phyloP scores from a whole-genome alignment of 768 basidiomycete genomes.

The Tricholoma terreum region DNA sequence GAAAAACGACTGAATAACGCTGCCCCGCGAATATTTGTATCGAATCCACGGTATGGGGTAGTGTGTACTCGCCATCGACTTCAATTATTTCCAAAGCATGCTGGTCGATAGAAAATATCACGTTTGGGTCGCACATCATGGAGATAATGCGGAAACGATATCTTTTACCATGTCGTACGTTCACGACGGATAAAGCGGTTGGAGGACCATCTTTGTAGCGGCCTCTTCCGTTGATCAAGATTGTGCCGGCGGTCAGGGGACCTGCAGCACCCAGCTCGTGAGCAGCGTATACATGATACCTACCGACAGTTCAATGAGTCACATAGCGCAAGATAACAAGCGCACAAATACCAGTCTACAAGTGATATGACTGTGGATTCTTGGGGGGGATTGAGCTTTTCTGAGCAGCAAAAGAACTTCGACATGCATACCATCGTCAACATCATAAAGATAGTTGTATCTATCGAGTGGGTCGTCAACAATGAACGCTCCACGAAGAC shows the following conservation, averaged over 20 bases:
- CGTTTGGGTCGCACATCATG: constrained; percentile 32
- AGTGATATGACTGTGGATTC: constrained; percentile 41
- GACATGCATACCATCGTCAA: constrained; percentile 9
- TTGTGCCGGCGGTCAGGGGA: constrained; percentile 9
- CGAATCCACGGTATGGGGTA: constrained; percentile 41
- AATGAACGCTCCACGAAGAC: constrained; percentile 35
- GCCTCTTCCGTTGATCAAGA: constrained; percentile 38
- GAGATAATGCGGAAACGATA: constrained; percentile 39
- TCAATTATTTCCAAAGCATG: constrained; percentile 52
- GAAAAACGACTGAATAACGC: constrained; percentile 37
- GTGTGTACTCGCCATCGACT: constrained; percentile 41
- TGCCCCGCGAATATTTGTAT: constrained; percentile 43
- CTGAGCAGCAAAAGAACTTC: background rate
- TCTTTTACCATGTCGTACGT: constrained; percentile 30
- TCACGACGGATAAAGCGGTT: constrained; percentile 30
- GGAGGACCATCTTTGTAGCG: constrained; percentile 26
- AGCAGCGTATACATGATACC: background rate
- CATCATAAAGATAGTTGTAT: constrained; percentile 23
- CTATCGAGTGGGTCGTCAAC: constrained; percentile 37
- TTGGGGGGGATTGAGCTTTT: background rate
- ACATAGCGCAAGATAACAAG: background rate
- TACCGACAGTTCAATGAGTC: background rate
- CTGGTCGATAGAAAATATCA: constrained; percentile 42
- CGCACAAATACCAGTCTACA: constrained; percentile 30
- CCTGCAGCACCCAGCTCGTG: background rate